phyloP scores from a whole-genome alignment of 1,284 basidiomycete genomes.

The Trametes pubescens region DNA sequence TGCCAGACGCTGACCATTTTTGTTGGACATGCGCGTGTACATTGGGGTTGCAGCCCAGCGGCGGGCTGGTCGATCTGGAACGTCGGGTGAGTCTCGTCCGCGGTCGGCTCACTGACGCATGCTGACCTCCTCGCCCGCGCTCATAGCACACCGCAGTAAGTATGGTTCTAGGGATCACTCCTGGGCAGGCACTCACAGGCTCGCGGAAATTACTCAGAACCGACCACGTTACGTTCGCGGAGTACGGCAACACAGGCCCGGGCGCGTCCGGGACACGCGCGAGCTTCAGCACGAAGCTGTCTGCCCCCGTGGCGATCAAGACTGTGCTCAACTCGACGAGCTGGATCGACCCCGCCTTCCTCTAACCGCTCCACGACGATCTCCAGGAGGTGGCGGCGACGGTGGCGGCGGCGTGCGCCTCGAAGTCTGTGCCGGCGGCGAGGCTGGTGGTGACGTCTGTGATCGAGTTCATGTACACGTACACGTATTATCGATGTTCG shows the following conservation, averaged over 20 bases:
- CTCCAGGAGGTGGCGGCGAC: background rate
- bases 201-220: constrained; percentile 24
- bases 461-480: background rate
- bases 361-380: constrained; percentile 21
- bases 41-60: constrained; percentile 27
- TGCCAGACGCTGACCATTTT: background rate
- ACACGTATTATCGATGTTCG: background rate
- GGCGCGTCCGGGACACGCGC: constrained; percentile 36
- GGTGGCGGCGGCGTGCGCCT: background rate
- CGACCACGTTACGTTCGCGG: constrained; percentile 39
- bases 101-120: background rate
- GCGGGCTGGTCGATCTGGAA: constrained; percentile 39
- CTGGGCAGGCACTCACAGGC: background rate
- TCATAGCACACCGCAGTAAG: constrained; percentile 27
- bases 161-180: background rate
- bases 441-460: background rate
- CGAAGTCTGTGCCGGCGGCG: background rate
- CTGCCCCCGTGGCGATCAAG: constrained; percentile 34
- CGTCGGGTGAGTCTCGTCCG: constrained; percentile 26
- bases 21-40: too few species aligned
- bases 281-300: constrained; percentile 37
- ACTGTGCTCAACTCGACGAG: constrained; percentile 38
- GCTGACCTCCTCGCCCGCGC: constrained; percentile 1
- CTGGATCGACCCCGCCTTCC: constrained; percentile 37
- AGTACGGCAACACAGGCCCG: constrained; percentile 37